Evolutionary conservation across 768 basidiomycete genomes (phyloP).

Genomic region (Lactarius hatsudake): DNA sequence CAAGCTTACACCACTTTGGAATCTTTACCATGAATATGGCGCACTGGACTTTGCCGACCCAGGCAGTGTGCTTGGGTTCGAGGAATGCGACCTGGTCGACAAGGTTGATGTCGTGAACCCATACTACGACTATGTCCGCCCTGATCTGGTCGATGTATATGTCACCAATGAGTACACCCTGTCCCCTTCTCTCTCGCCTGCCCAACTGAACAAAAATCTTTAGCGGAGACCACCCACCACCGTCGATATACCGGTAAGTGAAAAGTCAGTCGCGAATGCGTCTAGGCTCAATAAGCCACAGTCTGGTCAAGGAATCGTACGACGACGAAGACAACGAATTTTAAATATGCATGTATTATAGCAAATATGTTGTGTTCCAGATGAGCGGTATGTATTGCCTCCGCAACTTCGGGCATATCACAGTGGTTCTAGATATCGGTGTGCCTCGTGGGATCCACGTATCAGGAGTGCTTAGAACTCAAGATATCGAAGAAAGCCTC

Average conservation of each 20-base stretch:
- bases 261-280: not conserved
- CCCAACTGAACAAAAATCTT: constrained; percentile 17
- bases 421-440: constrained; percentile 2
- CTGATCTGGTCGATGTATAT: constrained; percentile 89
- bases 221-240: constrained; percentile 95
- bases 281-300: constrained; percentile 33
- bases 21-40: constrained; percentile 81
- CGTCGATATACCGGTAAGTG: constrained; percentile 82
- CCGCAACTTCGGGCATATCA: constrained; percentile 2
- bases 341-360: constrained; percentile 34
- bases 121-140: constrained; percentile 94
- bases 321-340: constrained; percentile 92
- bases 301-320: constrained; percentile 89
- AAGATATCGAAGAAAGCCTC: constrained; percentile 95
- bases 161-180: constrained; percentile 92
- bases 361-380: constrained; percentile 10
- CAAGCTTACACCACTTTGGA: constrained; percentile 91
- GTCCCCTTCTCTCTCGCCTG: constrained; percentile 18
- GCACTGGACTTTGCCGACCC: constrained; percentile 77
- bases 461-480: constrained; percentile 47
- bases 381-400: constrained; percentile 20
- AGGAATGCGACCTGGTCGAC: constrained; percentile 76
- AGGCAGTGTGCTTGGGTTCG: constrained; percentile 65
- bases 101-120: constrained; percentile 93
- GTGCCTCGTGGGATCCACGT: constrained; percentile 1